phyloP scores from a whole-genome alignment of 345 rosid genomes.

The Kernera saxatilis region DNA sequence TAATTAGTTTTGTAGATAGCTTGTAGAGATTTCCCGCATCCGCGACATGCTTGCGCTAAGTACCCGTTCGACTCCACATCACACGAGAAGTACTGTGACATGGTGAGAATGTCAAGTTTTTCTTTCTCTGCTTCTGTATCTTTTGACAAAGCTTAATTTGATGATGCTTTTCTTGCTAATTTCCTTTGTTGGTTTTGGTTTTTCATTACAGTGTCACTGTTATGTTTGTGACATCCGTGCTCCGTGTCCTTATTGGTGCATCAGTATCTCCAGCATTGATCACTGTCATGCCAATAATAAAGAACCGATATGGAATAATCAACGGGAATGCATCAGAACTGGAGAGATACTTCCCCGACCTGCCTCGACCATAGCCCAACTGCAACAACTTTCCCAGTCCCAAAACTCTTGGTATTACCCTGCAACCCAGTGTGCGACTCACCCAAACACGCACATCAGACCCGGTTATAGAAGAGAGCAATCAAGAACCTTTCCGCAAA shows the following conservation, averaged over 20 bases:
- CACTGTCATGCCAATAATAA: constrained; percentile 86
- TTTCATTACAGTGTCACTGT: constrained; percentile 62
- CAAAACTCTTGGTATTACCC: constrained; percentile 1
- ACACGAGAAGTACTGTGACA: constrained; percentile 49
- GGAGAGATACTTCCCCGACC: constrained; percentile 17
- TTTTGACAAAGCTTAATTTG: neutral
- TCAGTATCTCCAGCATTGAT: constrained; percentile 30
- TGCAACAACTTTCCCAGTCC: neutral
- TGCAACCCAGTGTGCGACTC: neutral
- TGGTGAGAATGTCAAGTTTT: constrained; percentile 36
- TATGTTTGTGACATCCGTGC: constrained; percentile 76
- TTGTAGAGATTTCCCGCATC: constrained; percentile 83
- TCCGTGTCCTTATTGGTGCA: constrained; percentile 59
- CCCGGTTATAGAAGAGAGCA: constrained; percentile 17
- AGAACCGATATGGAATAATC: constrained; percentile 46
- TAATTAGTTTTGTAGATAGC: constrained; percentile 50
- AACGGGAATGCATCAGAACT: constrained; percentile 36
- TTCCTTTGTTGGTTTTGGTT: neutral
- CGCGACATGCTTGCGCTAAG: constrained; percentile 67
- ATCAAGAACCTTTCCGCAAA: neutral
- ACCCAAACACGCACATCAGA: constrained; percentile 22
- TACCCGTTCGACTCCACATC: constrained; percentile 52
- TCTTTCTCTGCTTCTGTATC: neutral
- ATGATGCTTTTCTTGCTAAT: neutral
- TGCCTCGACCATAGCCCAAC: constrained; percentile 12